Evolutionary conservation across 495 filamentous ascomycete genomes (phyloP), one percentile per base, ranked within the genome.

Genomic region (Venustampulla echinocandica): DNA sequence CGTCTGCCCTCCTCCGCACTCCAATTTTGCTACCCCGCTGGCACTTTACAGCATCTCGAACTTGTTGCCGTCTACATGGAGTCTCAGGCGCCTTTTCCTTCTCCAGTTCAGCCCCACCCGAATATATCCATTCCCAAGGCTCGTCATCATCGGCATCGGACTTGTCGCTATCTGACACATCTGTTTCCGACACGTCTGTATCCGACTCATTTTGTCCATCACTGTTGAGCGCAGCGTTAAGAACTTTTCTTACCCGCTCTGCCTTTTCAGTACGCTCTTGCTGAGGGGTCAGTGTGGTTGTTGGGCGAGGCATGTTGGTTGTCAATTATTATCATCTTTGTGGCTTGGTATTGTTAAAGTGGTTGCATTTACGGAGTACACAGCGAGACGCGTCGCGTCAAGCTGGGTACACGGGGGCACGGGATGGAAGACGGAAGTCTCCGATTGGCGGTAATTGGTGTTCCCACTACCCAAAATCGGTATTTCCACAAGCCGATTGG

Each of bases 71-170:
- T 35, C 13, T 30, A 13, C 6, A 7, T 13, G 27, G 27, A 30
- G 27, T 37, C 4, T 18, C 48, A 27, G 51, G 25, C 38, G 44
- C 62, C 35, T 55, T 56, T 30, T 27, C 47, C 24, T 60, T 53
- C 14, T 57, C 10, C 59, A 0, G 58, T 55, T n/a, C 44, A 22
- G 0, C 33, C 2, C 64, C 70, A n/a, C n/a, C n/a, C n/a, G n/a
- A n/a, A 64, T 92, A 92, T 22, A 96, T 80, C 90, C 90, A 98
- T 60, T 93, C 80, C 92, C 92, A 98, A 1, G 88, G 87, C 33
- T 73, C 69, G 62, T 95, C 87, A 44, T 92, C 87, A 14, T 9
- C 34, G 6, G 9, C 34, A 6, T 6, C 27, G n/a, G 78, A 67
- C 15, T 87, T 88, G 9, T 42, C 49, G 10, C 32, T 27, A 14